phyloP scores from a whole-genome alignment of 1,284 basidiomycete genomes.

The Microbotryomycetes sp. region DNA sequence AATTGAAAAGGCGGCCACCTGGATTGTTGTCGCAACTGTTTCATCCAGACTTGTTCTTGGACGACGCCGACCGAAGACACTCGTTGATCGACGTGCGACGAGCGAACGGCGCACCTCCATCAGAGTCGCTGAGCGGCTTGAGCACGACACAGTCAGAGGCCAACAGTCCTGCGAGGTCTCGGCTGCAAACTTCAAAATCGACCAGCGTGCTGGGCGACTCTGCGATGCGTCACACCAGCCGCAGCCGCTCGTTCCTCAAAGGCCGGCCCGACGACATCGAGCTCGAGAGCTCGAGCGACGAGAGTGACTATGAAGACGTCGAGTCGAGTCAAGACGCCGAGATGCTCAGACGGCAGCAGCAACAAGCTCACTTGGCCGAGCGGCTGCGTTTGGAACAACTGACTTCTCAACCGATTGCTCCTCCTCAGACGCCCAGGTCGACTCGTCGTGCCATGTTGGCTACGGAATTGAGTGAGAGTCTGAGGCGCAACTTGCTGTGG shows the following conservation, averaged over 20 bases:
- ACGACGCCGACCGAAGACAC: constrained; percentile 7
- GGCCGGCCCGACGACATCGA: constrained; percentile 60
- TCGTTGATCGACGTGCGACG: neutral
- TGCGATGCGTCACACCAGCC: constrained; percentile 28
- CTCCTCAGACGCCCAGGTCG: constrained; percentile 73
- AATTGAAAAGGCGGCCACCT: constrained; percentile 22
- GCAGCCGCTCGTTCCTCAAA: constrained; percentile 24
- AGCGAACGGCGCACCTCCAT: neutral
- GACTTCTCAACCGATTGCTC: constrained; percentile 48
- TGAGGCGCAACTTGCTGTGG: constrained; percentile 76
- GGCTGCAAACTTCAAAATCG: constrained; percentile 55
- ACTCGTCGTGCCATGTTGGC: constrained; percentile 75
- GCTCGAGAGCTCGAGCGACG: constrained; percentile 60
- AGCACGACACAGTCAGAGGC: neutral
- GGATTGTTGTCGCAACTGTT: constrained; percentile 31
- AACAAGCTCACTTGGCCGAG: neutral
- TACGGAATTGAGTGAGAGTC: constrained; percentile 74
- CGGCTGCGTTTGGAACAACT: neutral
- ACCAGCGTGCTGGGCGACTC: constrained; percentile 49
- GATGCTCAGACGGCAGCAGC: neutral
- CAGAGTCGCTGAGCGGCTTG: neutral
- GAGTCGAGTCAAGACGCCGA: constrained; percentile 14
- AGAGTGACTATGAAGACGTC: constrained; percentile 43
- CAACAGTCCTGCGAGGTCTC: constrained; percentile 4
- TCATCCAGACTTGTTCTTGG: constrained; percentile 27